Evolutionary conservation across 2,329 filamentous ascomycete genomes (phyloP).

Genomic region (Fusarium lyarnte): DNA sequence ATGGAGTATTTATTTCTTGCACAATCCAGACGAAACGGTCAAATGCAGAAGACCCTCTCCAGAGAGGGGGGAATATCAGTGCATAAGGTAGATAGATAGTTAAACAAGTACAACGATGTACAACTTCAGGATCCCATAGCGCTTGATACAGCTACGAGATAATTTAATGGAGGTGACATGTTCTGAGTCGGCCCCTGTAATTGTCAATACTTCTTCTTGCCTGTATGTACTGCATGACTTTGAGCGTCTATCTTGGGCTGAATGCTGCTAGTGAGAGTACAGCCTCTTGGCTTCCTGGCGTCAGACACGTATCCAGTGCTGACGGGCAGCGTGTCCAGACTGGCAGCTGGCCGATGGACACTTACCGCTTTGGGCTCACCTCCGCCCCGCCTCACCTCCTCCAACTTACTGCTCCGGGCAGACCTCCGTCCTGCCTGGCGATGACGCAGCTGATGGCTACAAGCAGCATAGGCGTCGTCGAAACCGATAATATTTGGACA

Average conservation of each 20-base stretch:
- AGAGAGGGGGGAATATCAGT: neutral
- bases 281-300: neutral
- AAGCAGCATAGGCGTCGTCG: too few relatives aligned
- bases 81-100: too few relatives aligned
- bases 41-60: neutral
- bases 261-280: neutral
- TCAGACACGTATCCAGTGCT: neutral
- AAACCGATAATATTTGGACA: rapidly evolving
- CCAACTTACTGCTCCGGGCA: neutral
- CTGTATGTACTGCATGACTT: neutral
- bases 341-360: neutral
- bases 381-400: neutral
- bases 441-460: neutral
- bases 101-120: neutral
- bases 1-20: neutral
- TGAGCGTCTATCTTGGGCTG: neutral
- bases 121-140: rapidly evolving
- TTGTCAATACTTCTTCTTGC: too few relatives aligned
- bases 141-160: too few relatives aligned
- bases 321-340: neutral
- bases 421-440: neutral
- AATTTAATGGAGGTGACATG: neutral
- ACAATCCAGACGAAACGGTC: neutral
- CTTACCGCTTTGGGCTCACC: neutral
- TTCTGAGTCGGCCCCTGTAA: rapidly evolving